Conservation (phyloP, 768 basidiomycete species). For the Chalciporus chontae region DNA sequence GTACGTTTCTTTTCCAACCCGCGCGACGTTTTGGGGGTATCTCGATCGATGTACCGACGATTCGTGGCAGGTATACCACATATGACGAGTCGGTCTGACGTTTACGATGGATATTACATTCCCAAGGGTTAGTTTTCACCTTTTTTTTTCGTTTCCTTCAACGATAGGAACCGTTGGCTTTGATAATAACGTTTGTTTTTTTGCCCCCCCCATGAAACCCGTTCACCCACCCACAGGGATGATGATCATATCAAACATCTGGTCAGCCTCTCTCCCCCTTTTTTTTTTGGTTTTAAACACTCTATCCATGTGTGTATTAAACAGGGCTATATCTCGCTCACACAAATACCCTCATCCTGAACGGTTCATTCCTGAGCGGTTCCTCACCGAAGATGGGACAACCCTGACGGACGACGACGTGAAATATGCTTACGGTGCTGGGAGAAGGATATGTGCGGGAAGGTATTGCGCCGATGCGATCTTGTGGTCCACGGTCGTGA, state of each 20-base stretch:
- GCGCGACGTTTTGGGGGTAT: no score
- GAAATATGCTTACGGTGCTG: neutral
- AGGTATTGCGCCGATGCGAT: slow-evolving; percentile 1
- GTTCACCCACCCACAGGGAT: neutral
- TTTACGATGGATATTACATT: slow-evolving; percentile 19
- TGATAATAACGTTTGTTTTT: no score
- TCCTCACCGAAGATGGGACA: neutral
- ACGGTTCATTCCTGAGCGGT: slow-evolving; percentile 1
- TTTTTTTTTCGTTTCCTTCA: neutral
- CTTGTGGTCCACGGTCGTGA: slow-evolving; percentile 3
- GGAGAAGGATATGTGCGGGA: slow-evolving; percentile 1
- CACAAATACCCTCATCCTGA: slow-evolving; percentile 5
- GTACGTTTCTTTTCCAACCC: neutral
- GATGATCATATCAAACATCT: neutral
- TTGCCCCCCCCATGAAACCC: no score
- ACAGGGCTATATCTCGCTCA: slow-evolving; percentile 5
- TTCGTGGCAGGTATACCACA: slow-evolving; percentile 8
- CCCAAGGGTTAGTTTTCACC: slow-evolving; percentile 13
- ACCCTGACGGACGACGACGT: neutral
- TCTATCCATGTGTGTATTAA: no score
- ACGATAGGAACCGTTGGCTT: no score
- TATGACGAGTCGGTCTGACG: slow-evolving; percentile 10
- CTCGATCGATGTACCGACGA: neutral
- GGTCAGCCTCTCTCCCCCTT: slow-evolving; percentile 4
- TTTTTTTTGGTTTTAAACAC: no score